phyloP scores from a whole-genome alignment of 2,329 filamentous ascomycete species.

The Hypoxylon sp. region DNA sequence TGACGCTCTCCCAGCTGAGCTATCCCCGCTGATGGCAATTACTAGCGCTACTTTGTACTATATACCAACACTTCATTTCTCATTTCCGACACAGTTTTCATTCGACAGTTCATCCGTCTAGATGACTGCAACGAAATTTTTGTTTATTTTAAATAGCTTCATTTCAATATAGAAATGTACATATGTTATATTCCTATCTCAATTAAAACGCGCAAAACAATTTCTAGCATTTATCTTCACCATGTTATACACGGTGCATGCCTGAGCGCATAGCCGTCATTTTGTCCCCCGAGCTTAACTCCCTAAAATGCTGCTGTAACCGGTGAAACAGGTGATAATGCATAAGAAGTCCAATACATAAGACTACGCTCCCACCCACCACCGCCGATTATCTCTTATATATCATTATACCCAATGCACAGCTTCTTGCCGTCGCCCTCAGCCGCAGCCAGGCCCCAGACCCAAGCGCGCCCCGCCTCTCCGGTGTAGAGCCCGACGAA shows the following conservation, averaged over 20 bases:
- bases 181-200: not conserved
- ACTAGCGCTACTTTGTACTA: not conserved
- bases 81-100: too few species aligned
- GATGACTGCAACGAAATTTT: too few species aligned
- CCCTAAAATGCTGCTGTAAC: too few species aligned
- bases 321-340: too few species aligned
- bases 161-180: too few species aligned
- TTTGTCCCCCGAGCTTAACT: too few species aligned
- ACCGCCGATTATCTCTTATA: constrained; percentile 35
- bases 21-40: not conserved
- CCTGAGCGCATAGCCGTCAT: too few species aligned
- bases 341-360: not conserved
- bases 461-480: constrained; percentile 43
- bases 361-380: not conserved
- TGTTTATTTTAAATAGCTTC: too few species aligned
- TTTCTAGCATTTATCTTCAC: not conserved
- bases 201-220: not conserved
- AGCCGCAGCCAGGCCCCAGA: constrained; percentile 41
- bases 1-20: not conserved
- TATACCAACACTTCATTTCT: too few species aligned
- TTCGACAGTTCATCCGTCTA: too few species aligned
- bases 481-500: constrained; percentile 41
- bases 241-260: not conserved
- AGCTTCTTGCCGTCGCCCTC: constrained; percentile 22
- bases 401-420: constrained; percentile 43